A percentile compares a stretch with the other conserved stretches of the same genome.
phyloP scores from a whole-genome alignment of 148 eudicot genomes.

The Chenopodium berlandieri region DNA sequence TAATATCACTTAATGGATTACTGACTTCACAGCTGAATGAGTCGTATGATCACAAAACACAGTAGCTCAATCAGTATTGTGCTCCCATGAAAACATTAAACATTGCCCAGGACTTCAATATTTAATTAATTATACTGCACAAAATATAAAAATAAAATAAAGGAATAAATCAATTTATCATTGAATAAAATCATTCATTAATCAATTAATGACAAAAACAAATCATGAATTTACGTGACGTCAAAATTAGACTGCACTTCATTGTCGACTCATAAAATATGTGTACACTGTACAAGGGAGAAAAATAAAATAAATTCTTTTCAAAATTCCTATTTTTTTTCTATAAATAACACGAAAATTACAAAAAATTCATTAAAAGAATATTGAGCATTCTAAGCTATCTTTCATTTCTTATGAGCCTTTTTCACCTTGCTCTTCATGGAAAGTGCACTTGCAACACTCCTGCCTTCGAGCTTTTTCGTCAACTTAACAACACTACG shows the following conservation, averaged over 20 bases:
- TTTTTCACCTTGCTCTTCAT: conserved; percentile 38
- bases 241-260: conserved; percentile 1
- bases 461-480: conserved; percentile 77
- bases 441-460: conserved; percentile 66
- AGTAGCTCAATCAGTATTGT: too few relatives aligned
- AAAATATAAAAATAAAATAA: too few relatives aligned
- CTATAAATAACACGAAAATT: not conserved
- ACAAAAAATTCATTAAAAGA: not conserved
- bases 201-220: not conserved
- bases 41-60: too few relatives aligned
- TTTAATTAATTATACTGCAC: too few relatives aligned
- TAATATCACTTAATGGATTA: too few relatives aligned
- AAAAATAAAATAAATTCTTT: not conserved
- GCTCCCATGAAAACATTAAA: too few relatives aligned
- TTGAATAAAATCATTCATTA: too few relatives aligned
- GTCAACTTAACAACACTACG: conserved; percentile 73
- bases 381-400: not conserved
- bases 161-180: too few relatives aligned
- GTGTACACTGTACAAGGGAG: conserved; percentile 4
- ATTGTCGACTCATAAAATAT: not conserved
- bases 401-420: conserved; percentile 18
- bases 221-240: not conserved
- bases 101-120: too few relatives aligned
- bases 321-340: not conserved
- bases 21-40: too few relatives aligned